Base-by-base conservation (phyloP, 768 basidiomycete genomes). In the Lactarius sp. region DNA sequence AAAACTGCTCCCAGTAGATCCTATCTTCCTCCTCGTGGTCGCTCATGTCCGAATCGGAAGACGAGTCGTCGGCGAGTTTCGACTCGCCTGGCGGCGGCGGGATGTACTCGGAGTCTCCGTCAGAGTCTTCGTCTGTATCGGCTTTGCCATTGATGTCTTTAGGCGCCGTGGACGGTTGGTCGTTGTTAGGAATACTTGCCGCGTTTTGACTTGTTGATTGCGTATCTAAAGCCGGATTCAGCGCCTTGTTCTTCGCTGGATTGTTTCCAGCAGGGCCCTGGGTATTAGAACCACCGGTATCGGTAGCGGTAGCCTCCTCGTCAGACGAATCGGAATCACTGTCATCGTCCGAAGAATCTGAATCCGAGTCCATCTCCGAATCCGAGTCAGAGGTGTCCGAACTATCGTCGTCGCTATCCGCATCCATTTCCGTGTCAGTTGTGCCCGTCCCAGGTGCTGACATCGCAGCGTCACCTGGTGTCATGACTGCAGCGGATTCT, bases 301-400 rank as follows among this genome's bases (percentile, higher is more conserved):
- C 22, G 12, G 52, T 14, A 6, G 22, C 47, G 12, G 47, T 13
- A 36, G 20, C 20, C 4, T 41, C 53, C 16, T 56, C 59, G 8
- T 56, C 64, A 27, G 41, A 36, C 13, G 33, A 55, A 41, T 56
- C 59, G 9, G 64, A 56, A 46, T 65, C 59, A 5, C 22, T 39
- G 3, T 59, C 55, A 22, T 62, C 56, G 6, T 53, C 59, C n/a
- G 46, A 60, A 61, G 60, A 61, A 5, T 55, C 53, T 4, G 31
- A 49, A 6, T 56, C 52, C 52, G 34, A 27, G 18, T 60, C 58
- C 20, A 59, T 39, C 39, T 63, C 62, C 6, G 52, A 27, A 6
- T 41, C 52, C 3, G 58, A 27, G 31, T 61, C 53, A 4, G 60
- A 27, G 3, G 52, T 31, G 27, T 49, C 18, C 2, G 50, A 59